Evolutionary conservation across 768 basidiomycete genomes (phyloP), one percentile per base, ranked within the genome.

Genomic region (Boletales sp.): DNA sequence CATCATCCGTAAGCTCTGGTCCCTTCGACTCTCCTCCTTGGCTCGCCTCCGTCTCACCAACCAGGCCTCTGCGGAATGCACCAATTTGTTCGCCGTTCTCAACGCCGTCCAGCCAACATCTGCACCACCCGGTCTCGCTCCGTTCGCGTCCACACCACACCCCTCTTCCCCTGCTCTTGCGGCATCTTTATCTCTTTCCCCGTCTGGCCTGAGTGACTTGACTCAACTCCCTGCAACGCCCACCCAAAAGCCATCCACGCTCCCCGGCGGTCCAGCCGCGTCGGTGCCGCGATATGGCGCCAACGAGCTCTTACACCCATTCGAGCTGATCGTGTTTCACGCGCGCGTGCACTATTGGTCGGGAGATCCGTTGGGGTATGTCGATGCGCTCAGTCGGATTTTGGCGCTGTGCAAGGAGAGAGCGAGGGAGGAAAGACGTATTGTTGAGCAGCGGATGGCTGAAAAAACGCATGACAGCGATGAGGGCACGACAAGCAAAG

Each of bases 11-110:
- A 51, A 91, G 87, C 79, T 91, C 27, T 93, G 90, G 90, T 87
- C 86, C 61, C 81, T 92, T 41, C 87, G 90, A 8, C 77, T 93
- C 7, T 81, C 87, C 24, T 82, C 81, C 48, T 80, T 93, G 27
- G 81, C 90, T 40, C 84, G 90, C 15, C 77, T 93, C 40, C 83
- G 90, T 40, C 79, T 93, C 41, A 90, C 86, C 73, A 91, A 91
- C 63, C 90, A 93, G 64, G 84, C 84, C n/a, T 79, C 87, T 1
- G 87, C 87, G 19, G 90, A 93, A 69, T 86, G 86, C 64, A 83
- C 80, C 10, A 90, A 90, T 68, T 76, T 93, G 19, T 92, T 88
- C 65, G 69, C 79, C 15, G 83, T 84, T 21, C 78, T 92, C 40
- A 77, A 80, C 52, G 72, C 75, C 29, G 76, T 85, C 40, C 76